phyloP scores from a whole-genome alignment of 495 filamentous ascomycete species.

The Hyaloscypha bicolor region DNA sequence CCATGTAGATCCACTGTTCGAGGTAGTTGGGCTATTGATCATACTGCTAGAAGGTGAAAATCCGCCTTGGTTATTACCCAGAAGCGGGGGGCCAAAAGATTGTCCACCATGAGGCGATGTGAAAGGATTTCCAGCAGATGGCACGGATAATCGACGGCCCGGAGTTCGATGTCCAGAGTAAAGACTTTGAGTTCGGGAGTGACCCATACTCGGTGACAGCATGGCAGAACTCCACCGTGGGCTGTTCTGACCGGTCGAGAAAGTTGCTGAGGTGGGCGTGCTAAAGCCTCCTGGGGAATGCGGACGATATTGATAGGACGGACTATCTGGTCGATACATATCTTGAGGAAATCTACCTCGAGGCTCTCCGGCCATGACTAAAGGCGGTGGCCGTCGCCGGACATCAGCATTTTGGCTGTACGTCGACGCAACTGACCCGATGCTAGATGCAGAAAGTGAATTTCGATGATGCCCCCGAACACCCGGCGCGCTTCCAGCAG shows the following conservation, averaged over 20 bases:
- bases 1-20: slow-evolving; percentile 55
- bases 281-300: slow-evolving; percentile 72
- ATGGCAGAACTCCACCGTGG: slow-evolving; percentile 66
- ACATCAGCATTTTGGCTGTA: slow-evolving; percentile 62
- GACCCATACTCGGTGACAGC: slow-evolving; percentile 66
- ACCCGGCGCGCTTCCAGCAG: slow-evolving; percentile 61
- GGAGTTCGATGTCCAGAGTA: slow-evolving; percentile 69
- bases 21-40: slow-evolving; percentile 71
- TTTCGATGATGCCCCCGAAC: slow-evolving; percentile 80
- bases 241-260: slow-evolving; percentile 71
- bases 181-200: slow-evolving; percentile 65
- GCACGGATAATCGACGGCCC: slow-evolving; percentile 78
- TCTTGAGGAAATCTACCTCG: slow-evolving; percentile 60
- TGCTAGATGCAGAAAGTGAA: slow-evolving; percentile 79
- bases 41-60: slow-evolving; percentile 59
- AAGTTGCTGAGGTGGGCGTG: slow-evolving; percentile 74
- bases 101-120: slow-evolving; percentile 59
- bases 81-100: slow-evolving; percentile 58
- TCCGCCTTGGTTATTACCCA: slow-evolving; percentile 51
- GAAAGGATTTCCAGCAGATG: slow-evolving; percentile 74
- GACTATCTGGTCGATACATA: slow-evolving; percentile 53
- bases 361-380: slow-evolving; percentile 81
- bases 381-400: slow-evolving; percentile 74
- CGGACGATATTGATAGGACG: slow-evolving; percentile 46
- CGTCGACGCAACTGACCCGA: slow-evolving; percentile 73